Conservation (phyloP, 148 eudicot genomes). For the Suaeda aralocaspica region DNA sequence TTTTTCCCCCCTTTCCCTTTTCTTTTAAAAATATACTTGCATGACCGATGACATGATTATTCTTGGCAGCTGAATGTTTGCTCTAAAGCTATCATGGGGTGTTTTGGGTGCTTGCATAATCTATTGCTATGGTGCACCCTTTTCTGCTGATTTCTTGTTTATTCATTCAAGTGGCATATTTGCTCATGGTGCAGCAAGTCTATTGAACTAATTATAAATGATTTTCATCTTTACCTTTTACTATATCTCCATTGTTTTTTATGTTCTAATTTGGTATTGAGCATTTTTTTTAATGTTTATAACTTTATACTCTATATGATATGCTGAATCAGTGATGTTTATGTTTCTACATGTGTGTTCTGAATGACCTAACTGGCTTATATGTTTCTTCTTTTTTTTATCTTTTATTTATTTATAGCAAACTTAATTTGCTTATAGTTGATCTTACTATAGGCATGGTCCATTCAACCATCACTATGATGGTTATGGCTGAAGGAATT, state of each 20-base stretch:
- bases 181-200: neutral
- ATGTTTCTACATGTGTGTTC: too few relatives aligned
- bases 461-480: neutral
- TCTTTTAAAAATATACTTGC: too few relatives aligned
- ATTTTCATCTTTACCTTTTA: neutral
- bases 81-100: neutral
- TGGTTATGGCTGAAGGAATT: slow-evolving; percentile 13
- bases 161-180: too few relatives aligned
- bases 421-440: neutral
- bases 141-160: neutral
- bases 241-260: neutral
- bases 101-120: neutral
- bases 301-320: neutral
- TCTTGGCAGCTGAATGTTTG: neutral
- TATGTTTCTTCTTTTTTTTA: too few relatives aligned
- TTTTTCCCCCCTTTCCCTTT: too few relatives aligned
- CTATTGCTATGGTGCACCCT: neutral
- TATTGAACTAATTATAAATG: neutral
- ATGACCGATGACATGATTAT: neutral
- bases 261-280: neutral
- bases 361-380: too few relatives aligned
- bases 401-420: too few relatives aligned
- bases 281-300: neutral
- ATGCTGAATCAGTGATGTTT: too few relatives aligned
- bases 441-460: slow-evolving; percentile 6